phyloP scores from a whole-genome alignment of 345 rosid species.

The Aethionema arabicum region DNA sequence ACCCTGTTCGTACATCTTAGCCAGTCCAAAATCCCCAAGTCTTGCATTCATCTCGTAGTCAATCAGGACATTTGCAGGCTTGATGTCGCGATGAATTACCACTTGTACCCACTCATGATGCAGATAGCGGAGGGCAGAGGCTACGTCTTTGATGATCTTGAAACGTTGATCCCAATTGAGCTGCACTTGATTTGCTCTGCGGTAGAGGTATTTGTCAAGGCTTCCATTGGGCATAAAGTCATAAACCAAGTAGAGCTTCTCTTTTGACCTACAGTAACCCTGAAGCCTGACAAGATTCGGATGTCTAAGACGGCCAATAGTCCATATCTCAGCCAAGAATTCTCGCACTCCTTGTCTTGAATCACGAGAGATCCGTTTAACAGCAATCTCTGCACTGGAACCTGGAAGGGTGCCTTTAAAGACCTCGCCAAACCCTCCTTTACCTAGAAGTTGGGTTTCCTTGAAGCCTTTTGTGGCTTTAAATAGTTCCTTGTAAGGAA shows the following conservation, averaged over 20 bases:
- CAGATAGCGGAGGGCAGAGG: conserved; percentile 40
- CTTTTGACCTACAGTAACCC: conserved; percentile 41
- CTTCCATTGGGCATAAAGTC: conserved; percentile 52
- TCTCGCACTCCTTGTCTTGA: conserved; percentile 28
- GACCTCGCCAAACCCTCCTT: conserved; percentile 31
- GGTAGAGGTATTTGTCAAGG: conserved; percentile 42
- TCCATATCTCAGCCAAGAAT: conserved; percentile 30
- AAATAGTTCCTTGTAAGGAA: conserved; percentile 25
- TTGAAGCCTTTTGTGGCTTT: conserved; percentile 30
- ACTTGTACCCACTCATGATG: conserved; percentile 51
- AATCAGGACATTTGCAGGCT: conserved; percentile 39
- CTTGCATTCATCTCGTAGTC: conserved; percentile 42
- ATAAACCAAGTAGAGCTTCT: conserved; percentile 44
- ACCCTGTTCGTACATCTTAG: conserved; percentile 41
- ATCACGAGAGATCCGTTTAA: conserved; percentile 20
- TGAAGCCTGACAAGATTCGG: conserved; percentile 40
- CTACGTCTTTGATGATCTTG: conserved; percentile 40
- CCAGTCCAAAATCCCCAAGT: conserved; percentile 46
- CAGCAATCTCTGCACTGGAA: not conserved
- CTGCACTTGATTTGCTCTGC: conserved; percentile 1
- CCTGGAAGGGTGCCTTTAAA: conserved; percentile 23
- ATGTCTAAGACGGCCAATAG: conserved; percentile 30
- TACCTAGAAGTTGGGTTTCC: conserved; percentile 23
- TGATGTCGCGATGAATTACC: conserved; percentile 48
- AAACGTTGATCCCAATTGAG: conserved; percentile 42